These are phyloP conservation scores for Xylona heveae DNA, from an alignment of 495 filamentous ascomycete genomes.

Conservation along the genomic window DNA sequence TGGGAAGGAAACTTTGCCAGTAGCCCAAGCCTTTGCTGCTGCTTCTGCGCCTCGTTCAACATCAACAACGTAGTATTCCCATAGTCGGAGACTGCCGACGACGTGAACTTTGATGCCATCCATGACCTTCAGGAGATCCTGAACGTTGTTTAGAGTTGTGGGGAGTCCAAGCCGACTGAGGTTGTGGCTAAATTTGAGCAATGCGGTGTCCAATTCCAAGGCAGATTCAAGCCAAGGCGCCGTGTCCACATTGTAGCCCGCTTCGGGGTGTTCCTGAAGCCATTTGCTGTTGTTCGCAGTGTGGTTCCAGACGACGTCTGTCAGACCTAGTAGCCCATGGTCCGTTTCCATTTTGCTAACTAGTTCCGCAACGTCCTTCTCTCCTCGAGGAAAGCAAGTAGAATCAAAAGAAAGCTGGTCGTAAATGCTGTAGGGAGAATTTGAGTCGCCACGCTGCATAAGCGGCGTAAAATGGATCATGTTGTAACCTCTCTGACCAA, in stretches of 20 bases:
- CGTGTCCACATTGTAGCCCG: constrained; percentile 83
- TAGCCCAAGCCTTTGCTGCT: constrained; percentile 49
- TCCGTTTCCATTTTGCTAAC: constrained; percentile 67
- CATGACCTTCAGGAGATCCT: constrained; percentile 70
- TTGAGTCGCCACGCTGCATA: constrained; percentile 69
- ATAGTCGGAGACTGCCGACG: constrained; percentile 53
- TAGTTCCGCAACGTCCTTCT: constrained; percentile 58
- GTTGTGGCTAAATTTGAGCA: constrained; percentile 55
- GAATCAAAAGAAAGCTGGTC: constrained; percentile 81
- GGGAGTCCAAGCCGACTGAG: constrained; percentile 49
- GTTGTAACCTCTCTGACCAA: constrained; percentile 81
- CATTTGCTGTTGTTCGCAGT: constrained; percentile 91
- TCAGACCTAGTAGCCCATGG: constrained; percentile 67
- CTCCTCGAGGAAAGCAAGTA: constrained; percentile 62
- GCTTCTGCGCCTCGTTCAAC: constrained; percentile 49
- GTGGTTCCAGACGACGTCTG: constrained; percentile 97
- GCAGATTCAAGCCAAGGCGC: constrained; percentile 86
- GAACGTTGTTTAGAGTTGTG: constrained; percentile 41
- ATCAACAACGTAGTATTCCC: constrained; percentile 84
- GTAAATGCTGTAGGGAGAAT: constrained; percentile 93
- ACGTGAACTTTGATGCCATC: constrained; percentile 62
- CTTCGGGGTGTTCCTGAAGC: constrained; percentile 86
- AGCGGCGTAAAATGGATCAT: constrained; percentile 97
- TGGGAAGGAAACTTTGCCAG: constrained; percentile 26
- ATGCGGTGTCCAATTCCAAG: constrained; percentile 62